These are phyloP conservation scores for Trichothecium roseum DNA, from an alignment of 2,329 filamentous ascomycete species.

Conservation along the genomic window DNA sequence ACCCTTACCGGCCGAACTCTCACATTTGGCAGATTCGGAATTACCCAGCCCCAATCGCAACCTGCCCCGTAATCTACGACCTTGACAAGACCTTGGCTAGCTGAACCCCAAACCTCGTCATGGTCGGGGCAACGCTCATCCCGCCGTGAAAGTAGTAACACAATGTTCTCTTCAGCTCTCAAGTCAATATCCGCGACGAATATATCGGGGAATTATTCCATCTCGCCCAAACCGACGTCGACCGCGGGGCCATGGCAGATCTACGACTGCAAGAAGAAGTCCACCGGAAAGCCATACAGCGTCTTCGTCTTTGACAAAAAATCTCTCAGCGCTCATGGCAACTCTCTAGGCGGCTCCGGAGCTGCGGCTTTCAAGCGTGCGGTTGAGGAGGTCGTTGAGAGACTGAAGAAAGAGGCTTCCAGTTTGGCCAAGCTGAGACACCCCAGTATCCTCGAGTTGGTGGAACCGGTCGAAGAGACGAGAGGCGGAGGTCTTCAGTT, in stretches of 20 bases:
- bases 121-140: conserved; percentile 13
- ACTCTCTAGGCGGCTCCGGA: conserved; percentile 26
- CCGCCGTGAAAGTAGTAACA: conserved; percentile 19
- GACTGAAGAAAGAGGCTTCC: conserved; percentile 83
- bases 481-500: conserved; percentile 88
- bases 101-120: conserved; percentile 8
- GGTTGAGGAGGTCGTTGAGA: conserved; percentile 82
- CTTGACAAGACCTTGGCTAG: no score
- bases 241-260: conserved; percentile 93
- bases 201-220: conserved; percentile 83
- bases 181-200: conserved; percentile 88
- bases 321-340: conserved; percentile 54
- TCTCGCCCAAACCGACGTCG: conserved; percentile 66
- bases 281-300: conserved; percentile 77
- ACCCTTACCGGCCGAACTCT: no score
- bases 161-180: conserved; percentile 86
- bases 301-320: conserved; percentile 94
- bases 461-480: conserved; percentile 92
- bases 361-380: conserved; percentile 65
- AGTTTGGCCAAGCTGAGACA: conserved; percentile 81
- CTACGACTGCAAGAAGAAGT: conserved; percentile 95
- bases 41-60: no score
- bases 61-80: no score
- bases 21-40: no score
- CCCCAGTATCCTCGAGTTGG: conserved; percentile 82